Evolutionary conservation across 192 early-diverging fungal genomes (phyloP).

Genomic region (Rhizophagus clarus): DNA sequence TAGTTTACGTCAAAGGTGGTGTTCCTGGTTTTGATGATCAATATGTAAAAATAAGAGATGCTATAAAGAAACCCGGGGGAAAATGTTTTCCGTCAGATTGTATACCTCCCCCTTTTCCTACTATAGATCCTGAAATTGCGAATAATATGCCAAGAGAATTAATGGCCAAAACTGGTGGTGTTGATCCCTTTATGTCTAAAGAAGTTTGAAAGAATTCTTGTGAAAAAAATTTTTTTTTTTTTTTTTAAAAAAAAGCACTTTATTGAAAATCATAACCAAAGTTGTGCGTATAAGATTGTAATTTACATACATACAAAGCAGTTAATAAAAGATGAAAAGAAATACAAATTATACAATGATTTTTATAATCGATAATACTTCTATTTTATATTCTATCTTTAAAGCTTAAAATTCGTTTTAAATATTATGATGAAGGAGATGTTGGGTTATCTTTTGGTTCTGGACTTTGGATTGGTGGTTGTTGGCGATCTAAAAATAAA

Average conservation of each 20-base stretch:
- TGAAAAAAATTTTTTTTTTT: not conserved
- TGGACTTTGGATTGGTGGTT: not conserved
- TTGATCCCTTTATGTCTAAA: conserved; percentile 50
- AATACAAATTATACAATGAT: too few species aligned
- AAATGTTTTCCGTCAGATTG: conserved; percentile 65
- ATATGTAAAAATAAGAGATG: conserved; percentile 86
- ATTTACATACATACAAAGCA: not conserved
- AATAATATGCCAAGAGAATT: conserved; percentile 52
- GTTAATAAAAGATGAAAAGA: not conserved
- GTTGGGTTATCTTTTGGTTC: not conserved
- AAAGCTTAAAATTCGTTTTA: not conserved
- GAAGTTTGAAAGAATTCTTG: conserved; percentile 35
- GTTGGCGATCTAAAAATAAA: not conserved
- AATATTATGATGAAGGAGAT: not conserved
- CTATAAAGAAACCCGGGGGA: conserved; percentile 71
- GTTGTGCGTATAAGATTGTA: not conserved
- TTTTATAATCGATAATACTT: not conserved
- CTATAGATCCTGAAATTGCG: conserved; percentile 51
- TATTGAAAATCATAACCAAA: not conserved
- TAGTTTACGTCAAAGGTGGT: conserved; percentile 91
- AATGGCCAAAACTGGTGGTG: conserved; percentile 49
- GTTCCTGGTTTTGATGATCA: conserved; percentile 87
- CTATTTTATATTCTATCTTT: not conserved
- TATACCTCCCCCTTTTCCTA: conserved; percentile 72
- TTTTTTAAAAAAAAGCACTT: not conserved